Evolutionary conservation across 2,329 filamentous ascomycete species (phyloP), one percentile per base, ranked within the genome.

Genomic region (Colletotrichum ledebouriae): DNA sequence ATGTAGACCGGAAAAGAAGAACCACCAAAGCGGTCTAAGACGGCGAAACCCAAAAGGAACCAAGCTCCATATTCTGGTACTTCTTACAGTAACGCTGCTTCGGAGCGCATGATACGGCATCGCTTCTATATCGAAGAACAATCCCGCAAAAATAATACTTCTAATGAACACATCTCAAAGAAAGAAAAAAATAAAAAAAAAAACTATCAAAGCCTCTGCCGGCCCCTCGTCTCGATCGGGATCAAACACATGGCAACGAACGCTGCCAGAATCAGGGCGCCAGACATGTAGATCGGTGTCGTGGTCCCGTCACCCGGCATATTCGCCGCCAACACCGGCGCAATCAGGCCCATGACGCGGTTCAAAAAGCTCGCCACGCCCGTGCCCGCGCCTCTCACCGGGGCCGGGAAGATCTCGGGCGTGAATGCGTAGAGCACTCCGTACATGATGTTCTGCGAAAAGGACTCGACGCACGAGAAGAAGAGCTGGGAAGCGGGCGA

Each of bases 391-490:
- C 91, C 92, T 37, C 92, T 83, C 22, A 91, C 87, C 0, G 90
- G 90, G 0, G 90, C 89, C 0, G 91, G 91, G 78, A 94, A 93
- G 33, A 93, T 87, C 74, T 94, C 92, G 0, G 92, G 91, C 0
- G 92, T 93, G 75, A 92, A 94, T 7, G 91, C 90, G 76, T 93
- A 94, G 1, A 94, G 80, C 1, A 93, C 90, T 64, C 90, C 91
- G 78, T 93, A 93, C 88, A 92, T 92, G 79, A 92, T 90, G 75
- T 92, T 92, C 78, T 92, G 90, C 71, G 89, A 87, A 75, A 93
- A 92, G 11, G 90, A 89, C 75, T 92, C 88, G 71, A 90, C 82
- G 70, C 88, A 92, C 0, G 86, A 89, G 75, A 92, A 92, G 58
- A 84, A 83, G 44, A 93, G 85, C 79, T 92, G 89, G 68, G 83